Evolutionary conservation across 345 rosid genomes (phyloP), one percentile per base, ranked within the genome.

Genomic region (Populus nigra): DNA sequence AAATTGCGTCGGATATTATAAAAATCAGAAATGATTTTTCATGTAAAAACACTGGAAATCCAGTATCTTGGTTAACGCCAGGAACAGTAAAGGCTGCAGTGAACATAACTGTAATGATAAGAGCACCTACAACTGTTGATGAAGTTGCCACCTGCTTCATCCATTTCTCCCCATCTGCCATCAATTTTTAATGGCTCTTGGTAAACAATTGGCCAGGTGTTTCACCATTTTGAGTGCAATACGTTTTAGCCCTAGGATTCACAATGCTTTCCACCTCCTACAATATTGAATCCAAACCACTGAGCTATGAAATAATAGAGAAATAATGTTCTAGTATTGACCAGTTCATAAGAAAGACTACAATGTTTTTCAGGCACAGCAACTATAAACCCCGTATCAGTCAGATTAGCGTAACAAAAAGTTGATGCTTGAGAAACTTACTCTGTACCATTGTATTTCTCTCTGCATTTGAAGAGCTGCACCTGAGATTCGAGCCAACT

Each of bases 361-460:
- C n/a, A n/a, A n/a, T n/a, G n/a, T n/a, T n/a, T n/a, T 16, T 72
- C 20, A 2, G 27, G 31, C 1, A 75, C 20, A 61, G 66, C 71
- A 10, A 78, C 29, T 22, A 79, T 77, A 23, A 71, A 8, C n/a
- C 82, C 79, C 2, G 5, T 65, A 22, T 77, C 78, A 22, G 41
- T n/a, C 22, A 4, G 9, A n/a, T 71, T 41, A 49, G 81, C 84
- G 7, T 75, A 80, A 9, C 31, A 70, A 62, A 79, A 33, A 33
- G 77, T 4, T 76, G 27, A 6, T 79, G 43, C 9, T 39, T 39
- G 43, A 39, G 9, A 39, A 6, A 39, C 9, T 39, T 8, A 39
- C 43, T 8, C 9, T 39, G 9, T 7, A 39, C 9, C 43, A 7
- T 39, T 39, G 43, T 39, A 6, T 10, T 39, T 39, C 43, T 39